Base-by-base conservation (phyloP, 2,329 filamentous ascomycete genomes). In the Stagonosporopsis rhizophila region DNA sequence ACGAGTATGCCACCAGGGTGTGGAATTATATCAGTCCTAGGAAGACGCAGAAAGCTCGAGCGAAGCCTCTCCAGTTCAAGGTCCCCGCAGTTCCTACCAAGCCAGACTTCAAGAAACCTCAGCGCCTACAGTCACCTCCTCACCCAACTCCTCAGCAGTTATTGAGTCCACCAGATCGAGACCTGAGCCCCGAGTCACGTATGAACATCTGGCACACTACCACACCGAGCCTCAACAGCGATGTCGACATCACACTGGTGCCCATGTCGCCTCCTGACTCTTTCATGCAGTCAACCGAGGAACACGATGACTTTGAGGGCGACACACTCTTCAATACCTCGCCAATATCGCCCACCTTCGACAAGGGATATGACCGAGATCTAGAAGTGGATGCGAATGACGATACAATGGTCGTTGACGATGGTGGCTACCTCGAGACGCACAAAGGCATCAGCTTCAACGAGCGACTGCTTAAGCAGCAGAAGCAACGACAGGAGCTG, bases 1-100 rank as follows among this genome's bases (percentile, higher is more conserved):
- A 64, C 48, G 55, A 64, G 38, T 61, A 79, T 6, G 72, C 75
- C 8, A 69, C 74, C 44, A 68, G 67, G 44, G 66, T 81, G 52
- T 80, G 77, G 77, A 69, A 70, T 53, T 78, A 75, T 56, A 67
- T 80, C 45, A 79, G 77, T 47, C 79, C 79, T 11, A 68, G 69
- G 42, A 80, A 79, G 64, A 74, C 74, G 8, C 65, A 71, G 41
- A 62, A 73, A 54, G 66, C 68, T 9, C 71, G 74, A 20, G 66
- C 75, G 22, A 74, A 76, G 53, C 69, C 70, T 5, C 48, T 58
- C 71, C 75, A 76, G 49, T 77, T 77, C 71, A 75, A 76, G 50
- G 67, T 69, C 35, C 73, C 72, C 20, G 58, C 66, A 1, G 23
- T 66, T 3, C 69, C 71, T 22, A 12, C 46, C 25, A 52, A 56